phyloP scores from a whole-genome alignment of 1,284 basidiomycete species.

The Austropuccinia psidii region DNA sequence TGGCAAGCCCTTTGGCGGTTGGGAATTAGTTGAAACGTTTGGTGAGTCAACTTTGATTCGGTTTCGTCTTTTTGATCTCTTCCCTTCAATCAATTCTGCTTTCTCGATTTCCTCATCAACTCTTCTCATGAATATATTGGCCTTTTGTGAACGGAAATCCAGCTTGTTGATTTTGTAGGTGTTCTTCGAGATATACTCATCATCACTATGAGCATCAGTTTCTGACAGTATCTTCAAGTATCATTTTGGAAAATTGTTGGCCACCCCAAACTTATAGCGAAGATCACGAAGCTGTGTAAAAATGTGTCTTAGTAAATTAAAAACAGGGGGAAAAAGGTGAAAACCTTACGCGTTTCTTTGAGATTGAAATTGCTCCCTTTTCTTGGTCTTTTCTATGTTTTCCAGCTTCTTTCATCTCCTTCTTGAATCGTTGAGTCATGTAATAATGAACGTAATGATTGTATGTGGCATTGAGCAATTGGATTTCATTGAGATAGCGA shows the following conservation, averaged over 20 bases:
- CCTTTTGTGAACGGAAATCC: not conserved
- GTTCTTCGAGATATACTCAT: too few species aligned
- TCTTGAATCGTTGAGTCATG: not conserved
- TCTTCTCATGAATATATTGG: not conserved
- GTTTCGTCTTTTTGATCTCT: not conserved
- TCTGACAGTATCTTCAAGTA: not conserved
- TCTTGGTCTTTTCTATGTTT: not conserved
- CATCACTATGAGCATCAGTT: slow-evolving; percentile 8
- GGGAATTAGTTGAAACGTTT: not conserved
- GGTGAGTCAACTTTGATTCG: not conserved
- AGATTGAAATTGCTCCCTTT: not conserved
- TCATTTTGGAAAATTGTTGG: not conserved
- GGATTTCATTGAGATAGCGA: not conserved
- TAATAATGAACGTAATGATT: slow-evolving; percentile 25
- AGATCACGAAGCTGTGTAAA: not conserved
- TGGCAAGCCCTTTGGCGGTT: not conserved
- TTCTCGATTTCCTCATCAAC: slow-evolving; percentile 12
- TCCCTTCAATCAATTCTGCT: not conserved
- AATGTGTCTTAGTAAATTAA: too few species aligned
- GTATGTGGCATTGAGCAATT: not conserved
- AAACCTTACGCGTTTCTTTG: slow-evolving; percentile 10
- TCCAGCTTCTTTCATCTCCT: not conserved
- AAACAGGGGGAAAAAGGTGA: too few species aligned
- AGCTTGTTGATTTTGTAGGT: not conserved
- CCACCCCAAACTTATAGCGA: not conserved